Base-by-base conservation (phyloP, 371 early-diverging fungal species). In the Apophysomyces ossiformis region DNA sequence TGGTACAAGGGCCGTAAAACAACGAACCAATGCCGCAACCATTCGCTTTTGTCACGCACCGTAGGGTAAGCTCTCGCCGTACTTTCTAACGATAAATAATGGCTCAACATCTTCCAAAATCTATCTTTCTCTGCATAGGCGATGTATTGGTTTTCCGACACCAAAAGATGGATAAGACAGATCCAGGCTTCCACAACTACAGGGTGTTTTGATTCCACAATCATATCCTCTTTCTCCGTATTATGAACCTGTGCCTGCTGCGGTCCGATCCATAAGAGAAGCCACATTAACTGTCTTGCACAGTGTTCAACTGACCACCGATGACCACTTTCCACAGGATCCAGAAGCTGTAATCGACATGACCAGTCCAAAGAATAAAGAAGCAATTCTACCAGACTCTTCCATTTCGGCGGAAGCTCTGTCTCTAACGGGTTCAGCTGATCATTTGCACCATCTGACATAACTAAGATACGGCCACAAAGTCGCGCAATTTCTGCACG, bases 71-170 rank as follows among this genome's bases (percentile, higher is more conserved):
- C 54, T 50, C 21, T 50, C 21, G 16, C 54, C 16, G 54, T 50
- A 21, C 21, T 26, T 26, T 50, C 54, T 4, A 50, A 26, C 5
- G 7, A 9, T 21, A 50, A 26, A 26, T 50, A 50, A 9, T 50
- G 21, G 8, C 18, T 50, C 11, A 50, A 26, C 54, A 50, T 50
- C 9, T 50, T 21, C 54, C 54, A 50, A 21, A 50, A 50, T 26
- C 9, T 21, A 21, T 26, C 7, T 0, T 21, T 11, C 5, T 11
- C 21, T 21, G 5, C 11, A 9, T 21, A 9, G 0, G 54, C 54
- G 21, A 50, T 11, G 21, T 50, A 50, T 26, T 50, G n/a, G 54
- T 50, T 50, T 50, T 50, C 54, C 21, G 54, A 21, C 54, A 50
- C 9, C 6, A 50, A 21, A 16, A 50, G 7, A 50, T 50, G 54